Conservation (phyloP, 129 eudicot species). For the Flaveria sonorensis region DNA sequence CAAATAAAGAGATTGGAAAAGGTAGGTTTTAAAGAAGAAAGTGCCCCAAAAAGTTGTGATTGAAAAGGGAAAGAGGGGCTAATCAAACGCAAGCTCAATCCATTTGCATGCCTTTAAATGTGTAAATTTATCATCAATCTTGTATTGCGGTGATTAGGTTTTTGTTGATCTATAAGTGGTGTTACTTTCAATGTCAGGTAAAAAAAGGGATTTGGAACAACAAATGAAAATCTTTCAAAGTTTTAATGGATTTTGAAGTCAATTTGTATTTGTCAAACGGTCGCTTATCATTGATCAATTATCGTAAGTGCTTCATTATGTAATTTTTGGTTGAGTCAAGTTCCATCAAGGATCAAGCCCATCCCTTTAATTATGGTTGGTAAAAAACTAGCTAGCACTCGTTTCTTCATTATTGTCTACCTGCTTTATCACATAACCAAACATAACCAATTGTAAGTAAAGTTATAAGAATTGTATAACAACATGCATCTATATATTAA, state of each 20-base stretch:
- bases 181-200: neutral
- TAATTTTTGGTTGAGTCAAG: slow-evolving; percentile 5
- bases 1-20: neutral
- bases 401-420: no score
- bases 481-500: no score
- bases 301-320: slow-evolving; percentile 16
- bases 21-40: neutral
- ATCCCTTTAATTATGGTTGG: neutral
- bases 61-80: slow-evolving; percentile 1
- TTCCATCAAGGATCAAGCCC: neutral
- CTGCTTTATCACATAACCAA: no score
- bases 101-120: neutral
- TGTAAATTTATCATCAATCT: neutral
- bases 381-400: no score
- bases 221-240: neutral
- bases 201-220: neutral
- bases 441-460: no score
- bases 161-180: slow-evolving; percentile 8
- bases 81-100: neutral
- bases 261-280: neutral
- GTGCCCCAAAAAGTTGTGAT: neutral
- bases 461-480: no score
- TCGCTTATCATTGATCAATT: slow-evolving; percentile 4
- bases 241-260: slow-evolving; percentile 23
- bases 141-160: neutral